Base-by-base conservation (phyloP, 1,284 basidiomycete species). In the Malassezia yamatoensis region DNA sequence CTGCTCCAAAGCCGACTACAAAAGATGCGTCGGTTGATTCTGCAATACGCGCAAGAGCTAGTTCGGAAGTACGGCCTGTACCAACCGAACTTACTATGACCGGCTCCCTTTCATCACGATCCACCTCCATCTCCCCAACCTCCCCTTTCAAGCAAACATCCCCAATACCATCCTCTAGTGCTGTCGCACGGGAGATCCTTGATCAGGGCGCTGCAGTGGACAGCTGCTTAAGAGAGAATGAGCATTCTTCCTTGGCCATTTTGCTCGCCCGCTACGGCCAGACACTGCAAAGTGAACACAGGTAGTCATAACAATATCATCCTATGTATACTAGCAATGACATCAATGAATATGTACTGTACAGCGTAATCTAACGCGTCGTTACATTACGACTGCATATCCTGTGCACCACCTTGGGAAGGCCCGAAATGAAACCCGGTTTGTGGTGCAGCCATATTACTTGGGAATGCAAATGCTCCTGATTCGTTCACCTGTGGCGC, bases 401-500 rank as follows among this genome's bases (percentile, higher is more conserved):
- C 59, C 47, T 69, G 37, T 18, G 43, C 34, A 35, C 49, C 43
- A 35, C 49, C 43, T 43, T 57, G 54, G n/a, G 62, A 45, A 13
- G 64, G 59, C 32, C 64, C 65, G 58, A 72, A 72, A 61, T 63
- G 65, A 60, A 72, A 72, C n/a, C 69, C 69, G 39, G 68, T 64
- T 55, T 67, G 63, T 7, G 68, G 70, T 44, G 70, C 67, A 44
- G 69, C 68, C 40, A 72, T 52, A 66, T 79, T 77, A 37, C 77
- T 76, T 64, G 80, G 78, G 78, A 82, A 81, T 56, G 90, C 88
- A 79, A 96, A 99, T 2, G 69, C 67, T 62, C 90, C 90, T 21
- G 84, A 80, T 34, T 88, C 83, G 73, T 96, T 90, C 43, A 96
- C 88, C 52, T 83, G 83, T 6, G 90, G 83, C 24, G 84, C 84